phyloP scores from a whole-genome alignment of 495 filamentous ascomycete genomes.

The Rhypophila decipiens region DNA sequence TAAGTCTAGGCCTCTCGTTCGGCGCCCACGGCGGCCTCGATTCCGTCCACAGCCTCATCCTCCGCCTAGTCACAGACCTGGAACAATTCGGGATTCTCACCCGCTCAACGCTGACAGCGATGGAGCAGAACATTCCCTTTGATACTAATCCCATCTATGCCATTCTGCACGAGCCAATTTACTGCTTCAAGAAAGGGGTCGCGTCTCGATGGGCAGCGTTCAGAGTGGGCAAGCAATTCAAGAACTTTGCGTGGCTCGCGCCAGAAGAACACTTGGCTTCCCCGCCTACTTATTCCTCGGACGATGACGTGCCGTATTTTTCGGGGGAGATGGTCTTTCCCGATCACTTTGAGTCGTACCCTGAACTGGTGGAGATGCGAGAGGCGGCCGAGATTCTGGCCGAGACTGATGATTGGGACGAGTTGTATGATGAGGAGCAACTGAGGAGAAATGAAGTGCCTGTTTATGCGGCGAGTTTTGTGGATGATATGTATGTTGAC shows the following conservation, averaged over 20 bases:
- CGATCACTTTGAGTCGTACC: slow-evolving; percentile 70
- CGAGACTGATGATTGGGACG: slow-evolving; percentile 54
- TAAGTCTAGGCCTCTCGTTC: slow-evolving; percentile 68
- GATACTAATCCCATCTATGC: slow-evolving; percentile 78
- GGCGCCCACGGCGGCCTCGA: slow-evolving; percentile 73
- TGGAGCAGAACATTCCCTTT: slow-evolving; percentile 61
- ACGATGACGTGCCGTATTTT: slow-evolving; percentile 59
- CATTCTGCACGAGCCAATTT: slow-evolving; percentile 77
- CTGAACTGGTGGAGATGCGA: slow-evolving; percentile 59
- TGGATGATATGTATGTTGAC: slow-evolving; percentile 95
- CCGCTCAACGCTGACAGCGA: slow-evolving; percentile 54
- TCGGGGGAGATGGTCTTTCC: slow-evolving; percentile 90
- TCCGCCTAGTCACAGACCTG: slow-evolving; percentile 62
- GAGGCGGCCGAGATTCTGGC: slow-evolving; percentile 68
- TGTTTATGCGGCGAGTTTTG: slow-evolving; percentile 77
- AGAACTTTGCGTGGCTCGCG: slow-evolving; percentile 38
- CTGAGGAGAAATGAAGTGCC: slow-evolving; percentile 76
- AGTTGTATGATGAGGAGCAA: slow-evolving; percentile 69
- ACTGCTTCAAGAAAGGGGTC: slow-evolving; percentile 51
- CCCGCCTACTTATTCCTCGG: background rate
- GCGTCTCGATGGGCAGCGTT: slow-evolving; percentile 46
- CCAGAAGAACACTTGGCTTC: slow-evolving; percentile 14
- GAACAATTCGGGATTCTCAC: slow-evolving; percentile 66
- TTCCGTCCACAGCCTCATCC: slow-evolving; percentile 60
- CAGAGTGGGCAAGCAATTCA: slow-evolving; percentile 30